Percentiles rank a stretch among this genome's conserved stretches.
Evolutionary conservation across 1,284 basidiomycete species (phyloP).

Genomic region (Peniophora sp.): DNA sequence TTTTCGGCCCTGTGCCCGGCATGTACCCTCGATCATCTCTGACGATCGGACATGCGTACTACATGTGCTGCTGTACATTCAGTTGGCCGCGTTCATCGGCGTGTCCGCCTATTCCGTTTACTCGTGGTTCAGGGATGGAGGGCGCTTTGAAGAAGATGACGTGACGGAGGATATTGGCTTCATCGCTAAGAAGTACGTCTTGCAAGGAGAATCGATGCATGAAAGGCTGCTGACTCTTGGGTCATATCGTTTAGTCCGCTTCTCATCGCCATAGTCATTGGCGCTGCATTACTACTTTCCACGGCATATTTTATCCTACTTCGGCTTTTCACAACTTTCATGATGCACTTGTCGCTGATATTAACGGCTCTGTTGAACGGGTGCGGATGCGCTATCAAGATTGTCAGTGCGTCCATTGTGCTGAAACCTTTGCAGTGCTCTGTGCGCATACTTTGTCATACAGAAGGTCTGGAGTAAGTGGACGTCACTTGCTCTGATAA

Average conservation of each 20-base stretch:
- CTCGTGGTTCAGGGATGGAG: slow-evolving; percentile 57
- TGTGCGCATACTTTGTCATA: slow-evolving; percentile 72
- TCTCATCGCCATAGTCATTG: slow-evolving; percentile 56
- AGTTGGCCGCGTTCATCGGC: slow-evolving; percentile 63
- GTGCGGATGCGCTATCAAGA: slow-evolving; percentile 3
- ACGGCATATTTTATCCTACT: slow-evolving; percentile 53
- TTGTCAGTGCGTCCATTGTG: too few species aligned
- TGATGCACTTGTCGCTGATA: slow-evolving; percentile 77
- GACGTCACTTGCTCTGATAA: not conserved
- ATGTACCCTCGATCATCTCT: too few species aligned
- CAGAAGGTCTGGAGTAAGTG: slow-evolving; percentile 69
- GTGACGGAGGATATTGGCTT: slow-evolving; percentile 36
- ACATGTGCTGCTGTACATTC: not conserved
- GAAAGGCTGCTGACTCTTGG: slow-evolving; percentile 5
- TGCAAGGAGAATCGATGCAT: slow-evolving; percentile 9
- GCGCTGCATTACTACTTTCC: slow-evolving; percentile 40
- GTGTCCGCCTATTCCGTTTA: slow-evolving; percentile 59
- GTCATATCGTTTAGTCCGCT: slow-evolving; percentile 43
- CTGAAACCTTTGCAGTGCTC: too few species aligned
- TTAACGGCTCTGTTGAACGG: slow-evolving; percentile 63
- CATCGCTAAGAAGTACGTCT: slow-evolving; percentile 50
- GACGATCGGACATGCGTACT: not conserved
- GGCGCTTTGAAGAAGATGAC: slow-evolving; percentile 58
- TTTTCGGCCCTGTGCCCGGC: too few species aligned
- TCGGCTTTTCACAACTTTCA: slow-evolving; percentile 67